Percentiles rank a stretch among this genome's conserved stretches.
These are phyloP conservation scores for Sphaerosporella brunnea DNA, from an alignment of 495 filamentous ascomycete genomes.

Conservation along the genomic window DNA sequence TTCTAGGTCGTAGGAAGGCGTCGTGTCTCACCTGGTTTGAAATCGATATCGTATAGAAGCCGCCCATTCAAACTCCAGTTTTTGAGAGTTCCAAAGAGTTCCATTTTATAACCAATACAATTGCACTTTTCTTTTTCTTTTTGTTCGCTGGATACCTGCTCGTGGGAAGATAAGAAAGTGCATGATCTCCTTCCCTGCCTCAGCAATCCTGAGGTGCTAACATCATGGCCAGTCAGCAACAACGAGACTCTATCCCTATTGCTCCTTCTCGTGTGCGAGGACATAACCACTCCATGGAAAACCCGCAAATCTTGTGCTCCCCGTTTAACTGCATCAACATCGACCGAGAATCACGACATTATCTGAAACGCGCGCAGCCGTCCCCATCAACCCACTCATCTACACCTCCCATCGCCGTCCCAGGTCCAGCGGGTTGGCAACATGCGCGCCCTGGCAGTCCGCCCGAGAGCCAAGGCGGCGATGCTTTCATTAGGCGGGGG, in stretches of 20 bases:
- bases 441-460: slow-evolving; percentile 17
- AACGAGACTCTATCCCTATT: no score
- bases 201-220: not conserved
- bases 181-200: not conserved
- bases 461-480: no score
- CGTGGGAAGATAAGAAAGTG: not conserved
- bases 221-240: not conserved
- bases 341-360: slow-evolving; percentile 7
- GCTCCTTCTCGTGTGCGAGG: not conserved
- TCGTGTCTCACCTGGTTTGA: no score
- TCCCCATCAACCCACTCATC: not conserved
- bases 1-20: no score
- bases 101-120: no score
- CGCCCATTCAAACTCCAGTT: no score
- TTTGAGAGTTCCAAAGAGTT: no score
- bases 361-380: not conserved
- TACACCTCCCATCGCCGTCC: slow-evolving; percentile 8
- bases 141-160: not conserved
- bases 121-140: not conserved
- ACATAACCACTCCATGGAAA: not conserved
- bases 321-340: slow-evolving; percentile 6
- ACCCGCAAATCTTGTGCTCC: not conserved
- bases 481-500: no score
- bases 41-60: no score
- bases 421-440: not conserved